Percentiles rank a stretch among this genome's conserved stretches.
Evolutionary conservation across 495 filamentous ascomycete species (phyloP).

Genomic region (Platismatia glauca): DNA sequence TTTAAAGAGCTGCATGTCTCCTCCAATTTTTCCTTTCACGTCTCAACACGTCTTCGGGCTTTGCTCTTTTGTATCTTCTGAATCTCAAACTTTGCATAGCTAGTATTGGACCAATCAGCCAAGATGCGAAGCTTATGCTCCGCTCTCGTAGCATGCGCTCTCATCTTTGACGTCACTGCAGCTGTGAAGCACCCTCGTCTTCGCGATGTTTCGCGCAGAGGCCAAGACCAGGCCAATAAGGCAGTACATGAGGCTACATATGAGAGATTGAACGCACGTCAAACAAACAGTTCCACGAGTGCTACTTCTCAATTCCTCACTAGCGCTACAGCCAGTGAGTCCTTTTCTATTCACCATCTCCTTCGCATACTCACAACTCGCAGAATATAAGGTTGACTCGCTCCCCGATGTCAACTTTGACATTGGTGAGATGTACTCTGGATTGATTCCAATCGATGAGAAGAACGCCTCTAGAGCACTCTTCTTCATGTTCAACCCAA

Average conservation of each 20-base stretch:
- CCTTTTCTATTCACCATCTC: neutral
- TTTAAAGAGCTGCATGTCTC: neutral
- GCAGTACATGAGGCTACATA: slow-evolving; percentile 6
- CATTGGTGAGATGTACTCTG: slow-evolving; percentile 68
- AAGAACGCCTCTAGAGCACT: slow-evolving; percentile 39
- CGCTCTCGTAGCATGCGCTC: slow-evolving; percentile 5
- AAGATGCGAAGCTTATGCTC: slow-evolving; percentile 1
- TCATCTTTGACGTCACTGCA: neutral
- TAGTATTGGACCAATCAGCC: neutral
- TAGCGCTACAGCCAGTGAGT: slow-evolving; percentile 6
- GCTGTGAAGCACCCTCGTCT: neutral
- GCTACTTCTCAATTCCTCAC: slow-evolving; percentile 1
- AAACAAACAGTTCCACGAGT: neutral
- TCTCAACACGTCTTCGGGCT: neutral
- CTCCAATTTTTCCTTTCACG: neutral
- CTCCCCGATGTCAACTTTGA: slow-evolving; percentile 69
- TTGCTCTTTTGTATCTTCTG: neutral
- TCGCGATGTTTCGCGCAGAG: neutral
- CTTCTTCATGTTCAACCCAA: slow-evolving; percentile 46
- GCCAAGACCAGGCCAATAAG: neutral
- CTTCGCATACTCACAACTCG: neutral
- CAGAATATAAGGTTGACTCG: slow-evolving; percentile 54
- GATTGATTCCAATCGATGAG: slow-evolving; percentile 58
- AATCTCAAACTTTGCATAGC: no score
- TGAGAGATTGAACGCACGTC: neutral